These are phyloP conservation scores for Metschnikowia anglica DNA, from an alignment of 805 yeast species.

Conservation along the genomic window DNA sequence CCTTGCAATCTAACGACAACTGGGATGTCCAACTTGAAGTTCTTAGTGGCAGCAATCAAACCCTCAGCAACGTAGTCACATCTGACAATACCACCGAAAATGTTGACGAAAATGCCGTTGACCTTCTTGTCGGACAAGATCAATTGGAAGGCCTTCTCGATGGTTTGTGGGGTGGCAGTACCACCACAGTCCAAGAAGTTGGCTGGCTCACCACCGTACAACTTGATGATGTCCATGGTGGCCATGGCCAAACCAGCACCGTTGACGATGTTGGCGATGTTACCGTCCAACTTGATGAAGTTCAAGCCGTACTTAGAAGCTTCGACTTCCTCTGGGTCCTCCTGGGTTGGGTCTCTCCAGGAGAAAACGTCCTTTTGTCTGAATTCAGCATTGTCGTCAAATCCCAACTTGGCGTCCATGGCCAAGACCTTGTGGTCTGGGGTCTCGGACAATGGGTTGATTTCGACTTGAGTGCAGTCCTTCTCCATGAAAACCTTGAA, in stretches of 20 bases:
- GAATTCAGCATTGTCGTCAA: conserved; percentile 94
- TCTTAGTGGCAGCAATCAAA: conserved; percentile 90
- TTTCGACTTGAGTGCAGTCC: conserved; percentile 98
- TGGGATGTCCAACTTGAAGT: conserved; percentile 86
- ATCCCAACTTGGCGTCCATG: conserved; percentile 98
- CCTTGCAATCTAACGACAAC: conserved; percentile 99
- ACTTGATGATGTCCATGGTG: conserved; percentile 98
- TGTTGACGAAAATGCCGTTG: conserved; percentile 94
- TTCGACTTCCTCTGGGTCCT: conserved; percentile 94
- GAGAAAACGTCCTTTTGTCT: conserved; percentile 92
- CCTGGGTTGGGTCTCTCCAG: conserved; percentile 97
- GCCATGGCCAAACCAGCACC: conserved; percentile 99
- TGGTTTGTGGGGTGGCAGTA: conserved; percentile 98
- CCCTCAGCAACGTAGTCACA: conserved; percentile 99
- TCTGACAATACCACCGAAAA: conserved; percentile 99
- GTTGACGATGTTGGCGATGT: conserved; percentile 97
- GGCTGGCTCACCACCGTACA: conserved; percentile 98
- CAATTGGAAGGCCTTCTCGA: conserved; percentile 93
- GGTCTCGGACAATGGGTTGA: conserved; percentile 96
- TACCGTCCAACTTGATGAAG: conserved; percentile 97
- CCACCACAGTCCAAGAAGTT: conserved; percentile 99
- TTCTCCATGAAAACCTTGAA: conserved; percentile 86
- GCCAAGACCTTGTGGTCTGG: conserved; percentile 87
- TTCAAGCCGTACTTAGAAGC: conserved; percentile 89
- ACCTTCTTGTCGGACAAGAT: conserved; percentile 87